These are phyloP conservation scores for Pythium sp. DNA, from an alignment of 352 stramenopile genomes.

Conservation along the genomic window DNA sequence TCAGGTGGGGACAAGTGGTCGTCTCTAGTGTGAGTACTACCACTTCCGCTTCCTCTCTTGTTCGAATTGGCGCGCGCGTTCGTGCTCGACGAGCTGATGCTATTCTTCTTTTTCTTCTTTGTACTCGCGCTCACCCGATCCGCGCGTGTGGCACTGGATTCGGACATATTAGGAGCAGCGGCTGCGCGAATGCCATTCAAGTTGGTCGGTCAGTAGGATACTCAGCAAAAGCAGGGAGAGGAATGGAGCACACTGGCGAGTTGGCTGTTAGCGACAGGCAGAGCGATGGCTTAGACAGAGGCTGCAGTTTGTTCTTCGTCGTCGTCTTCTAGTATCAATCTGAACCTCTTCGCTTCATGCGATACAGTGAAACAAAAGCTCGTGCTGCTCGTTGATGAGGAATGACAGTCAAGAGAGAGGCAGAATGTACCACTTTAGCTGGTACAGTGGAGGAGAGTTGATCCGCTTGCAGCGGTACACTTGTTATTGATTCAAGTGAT, in stretches of 20 bases:
- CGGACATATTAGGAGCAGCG: conserved; percentile 5
- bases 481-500: too few species aligned
- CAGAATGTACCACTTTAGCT: not conserved
- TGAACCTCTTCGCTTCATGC: not conserved
- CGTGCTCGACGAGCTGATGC: not conserved
- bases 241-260: not conserved
- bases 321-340: too few species aligned
- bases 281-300: not conserved
- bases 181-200: conserved; percentile 17
- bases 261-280: not conserved
- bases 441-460: not conserved
- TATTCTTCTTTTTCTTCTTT: conserved; percentile 10
- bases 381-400: not conserved
- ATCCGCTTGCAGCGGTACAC: not conserved
- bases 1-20: not conserved
- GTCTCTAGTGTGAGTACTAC: not conserved
- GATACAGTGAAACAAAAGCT: not conserved
- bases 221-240: not conserved
- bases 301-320: not conserved
- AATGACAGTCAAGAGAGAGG: not conserved
- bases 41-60: not conserved
- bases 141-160: conserved; percentile 6
- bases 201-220: not conserved
- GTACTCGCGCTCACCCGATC: not conserved
- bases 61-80: not conserved